Base-by-base conservation (phyloP, 169 alveolate species). In the Pseudocohnilembus persalinus region DNA sequence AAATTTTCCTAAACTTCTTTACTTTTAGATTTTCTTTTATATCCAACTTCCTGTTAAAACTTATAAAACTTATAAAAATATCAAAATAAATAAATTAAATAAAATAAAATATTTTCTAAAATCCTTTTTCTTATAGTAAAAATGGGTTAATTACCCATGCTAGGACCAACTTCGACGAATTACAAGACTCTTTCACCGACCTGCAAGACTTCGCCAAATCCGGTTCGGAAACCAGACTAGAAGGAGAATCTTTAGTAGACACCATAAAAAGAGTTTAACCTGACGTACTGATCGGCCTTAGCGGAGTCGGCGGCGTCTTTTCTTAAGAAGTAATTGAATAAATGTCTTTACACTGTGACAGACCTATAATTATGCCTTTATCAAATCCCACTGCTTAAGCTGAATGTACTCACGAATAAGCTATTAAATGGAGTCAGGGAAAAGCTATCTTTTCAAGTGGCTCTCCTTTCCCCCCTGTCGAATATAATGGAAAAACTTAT, bases 341-440 rank as follows among this genome's bases (percentile, higher is more conserved):
- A 49, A 49, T 49, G 68, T 11, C 68, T 49, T 20, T 49, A 88
- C 29, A 82, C 35, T n/a, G 73, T 32, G 1, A 85, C 31, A 77
- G 90, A 77, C 94, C 94, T 1, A 88, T 91, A 11, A 75, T 91
- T 30, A 82, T 91, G 72, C 90, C 93, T 24, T 84, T 91, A n/a
- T 83, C 91, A 11, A 91, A 91, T 77, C 94, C 94, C 75, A 91
- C 93, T 20, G 75, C 34, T 15, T 84, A 86, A 32, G 83, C 92
- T n/a, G 94, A 91, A 33, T 91, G 94, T 83, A 84, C 79, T 24
- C 90, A 91, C n/a, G 74, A 80, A 72, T 84, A 89, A 74, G 93
- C 92, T 31, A 83, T 83, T 72, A 77, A 81, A 25, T 81, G 90
- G 90, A 85, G 91, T 20, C 78, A 85, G 72, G 94, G 93, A 34